Evolutionary conservation across 768 basidiomycete genomes (phyloP).

Genomic region (Cyathus striatus): DNA sequence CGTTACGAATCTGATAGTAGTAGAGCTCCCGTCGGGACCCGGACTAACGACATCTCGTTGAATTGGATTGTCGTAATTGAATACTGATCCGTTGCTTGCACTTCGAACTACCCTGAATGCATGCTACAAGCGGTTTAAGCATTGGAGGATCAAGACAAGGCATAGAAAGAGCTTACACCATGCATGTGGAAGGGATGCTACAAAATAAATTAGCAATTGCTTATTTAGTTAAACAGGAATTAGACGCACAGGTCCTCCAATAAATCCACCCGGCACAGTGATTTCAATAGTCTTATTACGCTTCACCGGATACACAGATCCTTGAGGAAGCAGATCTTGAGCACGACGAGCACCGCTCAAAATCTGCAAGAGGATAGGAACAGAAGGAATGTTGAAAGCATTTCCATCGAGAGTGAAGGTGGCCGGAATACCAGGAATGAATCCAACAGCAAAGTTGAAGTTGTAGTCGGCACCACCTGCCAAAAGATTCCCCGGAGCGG

Average conservation of each 20-base stretch:
- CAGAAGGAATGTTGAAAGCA: constrained; percentile 22
- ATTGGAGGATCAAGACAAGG: background rate
- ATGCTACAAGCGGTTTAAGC: constrained; percentile 22
- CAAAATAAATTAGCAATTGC: background rate
- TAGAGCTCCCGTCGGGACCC: constrained; percentile 26
- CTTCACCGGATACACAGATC: constrained; percentile 31
- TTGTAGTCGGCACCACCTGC: constrained; percentile 24
- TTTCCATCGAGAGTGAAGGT: constrained; percentile 25
- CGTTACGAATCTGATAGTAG: constrained; percentile 44
- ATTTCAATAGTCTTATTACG: constrained; percentile 36
- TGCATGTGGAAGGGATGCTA: constrained; percentile 36
- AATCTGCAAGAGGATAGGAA: constrained; percentile 40
- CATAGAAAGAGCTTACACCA: constrained; percentile 16
- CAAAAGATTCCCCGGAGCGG: constrained; percentile 24
- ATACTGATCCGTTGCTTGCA: constrained; percentile 23
- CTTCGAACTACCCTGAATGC: constrained; percentile 39
- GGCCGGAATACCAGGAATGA: no score
- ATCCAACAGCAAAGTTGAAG: constrained; percentile 6
- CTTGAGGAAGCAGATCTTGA: constrained; percentile 20
- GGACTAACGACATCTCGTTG: constrained; percentile 27
- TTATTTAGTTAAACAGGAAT: background rate
- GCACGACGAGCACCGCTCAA: constrained; percentile 33
- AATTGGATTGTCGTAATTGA: constrained; percentile 40
- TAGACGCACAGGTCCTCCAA: constrained; percentile 12
- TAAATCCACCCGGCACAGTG: constrained; percentile 20